phyloP scores from a whole-genome alignment of 2,329 filamentous ascomycete genomes.

The Calycina herbarum region DNA sequence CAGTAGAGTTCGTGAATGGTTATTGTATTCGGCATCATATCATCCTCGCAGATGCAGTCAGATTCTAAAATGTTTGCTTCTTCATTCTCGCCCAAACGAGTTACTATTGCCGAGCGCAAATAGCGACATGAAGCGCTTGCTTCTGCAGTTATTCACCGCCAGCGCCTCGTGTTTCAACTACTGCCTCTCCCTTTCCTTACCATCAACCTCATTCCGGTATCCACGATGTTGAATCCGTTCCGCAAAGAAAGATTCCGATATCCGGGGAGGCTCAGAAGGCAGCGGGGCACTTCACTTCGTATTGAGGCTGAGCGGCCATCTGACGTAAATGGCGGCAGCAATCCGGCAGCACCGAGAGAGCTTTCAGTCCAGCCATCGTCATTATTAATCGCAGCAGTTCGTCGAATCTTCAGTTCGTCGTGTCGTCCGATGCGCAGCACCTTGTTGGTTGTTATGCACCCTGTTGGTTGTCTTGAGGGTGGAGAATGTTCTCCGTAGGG shows the following conservation, averaged over 20 bases:
- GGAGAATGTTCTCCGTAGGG: not conserved
- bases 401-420: not conserved
- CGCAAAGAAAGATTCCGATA: not conserved
- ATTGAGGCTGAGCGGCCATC: conserved; percentile 2
- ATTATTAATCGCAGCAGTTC: not conserved
- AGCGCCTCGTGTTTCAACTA: not conserved
- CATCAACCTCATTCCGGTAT: not conserved
- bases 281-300: not conserved
- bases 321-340: conserved; percentile 5
- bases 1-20: not conserved
- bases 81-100: not conserved
- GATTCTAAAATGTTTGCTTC: not conserved
- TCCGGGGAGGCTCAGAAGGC: not conserved
- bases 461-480: too few species aligned
- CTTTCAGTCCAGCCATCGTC: not conserved
- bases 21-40: not conserved
- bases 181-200: not conserved
- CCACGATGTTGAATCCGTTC: not conserved
- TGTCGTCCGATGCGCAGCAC: not conserved
- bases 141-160: not conserved
- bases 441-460: too few species aligned
- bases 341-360: conserved; percentile 2
- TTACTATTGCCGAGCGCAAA: conserved; percentile 4
- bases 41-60: not conserved
- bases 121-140: not conserved